A percentile compares a stretch with the other conserved stretches of the same genome.
These are phyloP conservation scores for Nyctanthes arbortristis DNA, from an alignment of 257 asterid genomes.

Conservation along the genomic window DNA sequence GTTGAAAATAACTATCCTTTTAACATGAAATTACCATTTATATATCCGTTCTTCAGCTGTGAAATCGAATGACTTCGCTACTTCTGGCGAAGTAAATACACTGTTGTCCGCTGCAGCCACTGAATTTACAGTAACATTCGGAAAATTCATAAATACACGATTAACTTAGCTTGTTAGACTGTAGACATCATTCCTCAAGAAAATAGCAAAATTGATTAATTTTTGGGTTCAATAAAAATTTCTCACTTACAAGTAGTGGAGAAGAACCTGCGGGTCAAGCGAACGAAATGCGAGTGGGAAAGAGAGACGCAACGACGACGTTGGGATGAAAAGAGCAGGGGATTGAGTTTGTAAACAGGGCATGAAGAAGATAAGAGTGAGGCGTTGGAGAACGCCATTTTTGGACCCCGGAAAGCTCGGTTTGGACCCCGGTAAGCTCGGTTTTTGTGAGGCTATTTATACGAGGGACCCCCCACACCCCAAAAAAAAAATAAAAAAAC, in stretches of 20 bases:
- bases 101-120: slow-evolving; percentile 56
- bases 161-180: neutral
- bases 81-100: slow-evolving; percentile 77
- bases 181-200: neutral
- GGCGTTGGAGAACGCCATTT: slow-evolving; percentile 49
- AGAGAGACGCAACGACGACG: slow-evolving; percentile 47
- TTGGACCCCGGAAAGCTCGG: too few relatives aligned
- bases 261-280: slow-evolving; percentile 31
- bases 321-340: slow-evolving; percentile 42
- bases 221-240: neutral
- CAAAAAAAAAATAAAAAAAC: too few relatives aligned
- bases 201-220: neutral
- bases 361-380: slow-evolving; percentile 60
- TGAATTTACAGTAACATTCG: slow-evolving; percentile 32
- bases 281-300: slow-evolving; percentile 38
- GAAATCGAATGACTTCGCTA: slow-evolving; percentile 82
- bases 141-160: slow-evolving; percentile 3
- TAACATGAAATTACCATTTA: slow-evolving; percentile 58
- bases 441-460: neutral
- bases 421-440: neutral
- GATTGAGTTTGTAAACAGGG: slow-evolving; percentile 51
- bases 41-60: slow-evolving; percentile 85
- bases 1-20: slow-evolving; percentile 6
- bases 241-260: slow-evolving; percentile 30
- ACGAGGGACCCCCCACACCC: too few relatives aligned